phyloP scores from a whole-genome alignment of 257 asterid species.

The Jasminum sambac region DNA sequence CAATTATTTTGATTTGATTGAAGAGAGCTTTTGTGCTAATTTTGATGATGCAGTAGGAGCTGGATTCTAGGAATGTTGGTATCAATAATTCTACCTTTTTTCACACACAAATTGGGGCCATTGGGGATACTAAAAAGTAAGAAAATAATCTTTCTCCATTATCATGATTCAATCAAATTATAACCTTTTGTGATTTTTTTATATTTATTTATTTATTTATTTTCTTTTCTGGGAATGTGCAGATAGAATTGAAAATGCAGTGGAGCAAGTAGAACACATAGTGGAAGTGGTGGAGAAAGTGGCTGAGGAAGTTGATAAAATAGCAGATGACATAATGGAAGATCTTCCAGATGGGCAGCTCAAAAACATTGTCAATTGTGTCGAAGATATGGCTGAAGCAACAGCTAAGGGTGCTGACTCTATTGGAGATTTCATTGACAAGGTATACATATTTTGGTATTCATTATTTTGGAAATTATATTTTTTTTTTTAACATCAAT shows the following conservation, averaged over 20 bases:
- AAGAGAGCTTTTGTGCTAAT: not conserved
- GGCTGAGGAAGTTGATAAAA: conserved; percentile 55
- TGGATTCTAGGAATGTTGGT: conserved; percentile 69
- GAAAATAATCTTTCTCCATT: not conserved
- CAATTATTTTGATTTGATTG: not conserved
- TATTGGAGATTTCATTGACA: conserved; percentile 54
- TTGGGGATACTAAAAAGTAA: conserved; percentile 58
- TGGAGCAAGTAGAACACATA: conserved; percentile 51
- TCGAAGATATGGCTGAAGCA: conserved; percentile 53
- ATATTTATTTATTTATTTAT: no score
- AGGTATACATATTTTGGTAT: conserved; percentile 47
- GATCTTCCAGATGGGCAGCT: conserved; percentile 59
- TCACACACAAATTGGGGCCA: conserved; percentile 66
- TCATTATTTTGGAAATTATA: no score
- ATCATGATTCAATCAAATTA: not conserved
- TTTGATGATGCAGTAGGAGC: conserved; percentile 37
- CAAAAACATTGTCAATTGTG: conserved; percentile 32
- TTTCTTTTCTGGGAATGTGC: not conserved
- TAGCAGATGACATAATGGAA: conserved; percentile 44
- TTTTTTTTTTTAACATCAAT: no score
- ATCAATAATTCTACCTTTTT: conserved; percentile 54
- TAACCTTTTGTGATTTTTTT: not conserved
- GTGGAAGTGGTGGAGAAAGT: conserved; percentile 63
- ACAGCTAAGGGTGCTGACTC: conserved; percentile 52
- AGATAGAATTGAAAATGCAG: conserved; percentile 42